A percentile compares a stretch with the other conserved stretches of the same genome.
Conservation (phyloP, 345 rosid genomes). For the Syzygium aromaticum region DNA sequence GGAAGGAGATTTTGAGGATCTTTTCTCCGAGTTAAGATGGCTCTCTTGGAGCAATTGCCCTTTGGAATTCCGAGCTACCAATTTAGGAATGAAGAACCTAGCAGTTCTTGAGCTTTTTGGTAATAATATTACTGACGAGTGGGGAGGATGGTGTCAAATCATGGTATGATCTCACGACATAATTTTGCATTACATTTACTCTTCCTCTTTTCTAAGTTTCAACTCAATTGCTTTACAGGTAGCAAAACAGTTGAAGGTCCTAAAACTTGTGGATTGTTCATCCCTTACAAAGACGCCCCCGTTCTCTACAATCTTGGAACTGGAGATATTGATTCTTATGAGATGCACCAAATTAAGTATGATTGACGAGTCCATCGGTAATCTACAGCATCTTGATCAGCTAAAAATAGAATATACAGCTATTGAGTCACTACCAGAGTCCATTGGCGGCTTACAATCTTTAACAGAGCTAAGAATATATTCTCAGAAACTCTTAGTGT, state of each 20-base stretch:
- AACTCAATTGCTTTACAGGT: neutral
- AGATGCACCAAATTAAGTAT: neutral
- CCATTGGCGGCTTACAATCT: neutral
- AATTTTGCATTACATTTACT: neutral
- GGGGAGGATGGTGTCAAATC: neutral
- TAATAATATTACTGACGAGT: neutral
- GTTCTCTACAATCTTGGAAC: neutral
- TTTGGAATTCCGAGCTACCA: fast-evolving
- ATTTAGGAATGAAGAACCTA: neutral
- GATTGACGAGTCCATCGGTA: neutral
- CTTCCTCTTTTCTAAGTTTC: neutral
- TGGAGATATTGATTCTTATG: neutral
- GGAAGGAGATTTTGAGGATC: neutral
- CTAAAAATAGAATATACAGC: neutral
- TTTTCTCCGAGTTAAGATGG: neutral
- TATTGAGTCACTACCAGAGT: neutral
- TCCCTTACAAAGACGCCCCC: neutral
- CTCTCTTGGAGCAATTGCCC: neutral
- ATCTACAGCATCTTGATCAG: neutral
- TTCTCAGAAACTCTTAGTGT: neutral
- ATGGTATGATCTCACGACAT: neutral
- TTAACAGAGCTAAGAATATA: neutral
- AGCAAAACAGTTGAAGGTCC: neutral
- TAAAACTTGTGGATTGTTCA: neutral
- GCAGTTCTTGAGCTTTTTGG: fast-evolving